Base-by-base conservation (phyloP, 2,329 filamentous ascomycete species). In the Ophiostoma ulmi region DNA sequence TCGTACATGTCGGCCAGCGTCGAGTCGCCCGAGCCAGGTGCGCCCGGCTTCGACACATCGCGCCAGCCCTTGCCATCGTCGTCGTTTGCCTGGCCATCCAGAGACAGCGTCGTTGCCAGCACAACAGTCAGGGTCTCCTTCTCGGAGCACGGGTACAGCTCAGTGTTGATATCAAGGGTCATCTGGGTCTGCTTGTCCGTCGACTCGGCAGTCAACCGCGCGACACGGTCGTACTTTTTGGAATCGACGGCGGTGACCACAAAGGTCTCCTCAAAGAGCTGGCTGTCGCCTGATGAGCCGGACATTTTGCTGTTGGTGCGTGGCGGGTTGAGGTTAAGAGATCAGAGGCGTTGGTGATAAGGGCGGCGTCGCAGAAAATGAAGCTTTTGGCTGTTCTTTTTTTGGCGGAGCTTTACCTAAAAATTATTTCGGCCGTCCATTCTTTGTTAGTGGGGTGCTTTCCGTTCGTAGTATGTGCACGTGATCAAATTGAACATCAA, bases 231-330 rank as follows among this genome's bases (percentile, higher is more conserved):
- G 82, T 99, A 99, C 82, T 97, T 97, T 77, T 90, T 87, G 77
- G 89, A 86, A 83, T 97, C 91, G 79, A 93, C 84, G 70, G 87
- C 82, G 75, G 88, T 94, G 77, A 98, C 86, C 73, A 87, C 91
- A 86, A 98, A 97, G 77, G 88, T 90, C 78, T 97, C 93, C 82
- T 97, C 93, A 82, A 96, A 97, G 80, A 98, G 91, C 77, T 95
- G 90, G 72, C 94, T 90, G 83, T 98, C 94, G 75, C 91, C 90
- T 81, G 92, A 88, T 75, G 82, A 84, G 76, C 82, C 80, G 73
- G 82, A 78, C 81, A 85, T 85, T 14, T n/a, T 74, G 68, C 13
- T 63, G 14, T 6, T 58, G 10, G 52, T 55, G 52, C 2, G n/a
- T 5, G 63, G 31, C 58, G 39, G 22, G 17, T 36, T 17, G n/a